Evolutionary conservation across 495 filamentous ascomycete genomes (phyloP).

Genomic region (Sporormia fimetaria): DNA sequence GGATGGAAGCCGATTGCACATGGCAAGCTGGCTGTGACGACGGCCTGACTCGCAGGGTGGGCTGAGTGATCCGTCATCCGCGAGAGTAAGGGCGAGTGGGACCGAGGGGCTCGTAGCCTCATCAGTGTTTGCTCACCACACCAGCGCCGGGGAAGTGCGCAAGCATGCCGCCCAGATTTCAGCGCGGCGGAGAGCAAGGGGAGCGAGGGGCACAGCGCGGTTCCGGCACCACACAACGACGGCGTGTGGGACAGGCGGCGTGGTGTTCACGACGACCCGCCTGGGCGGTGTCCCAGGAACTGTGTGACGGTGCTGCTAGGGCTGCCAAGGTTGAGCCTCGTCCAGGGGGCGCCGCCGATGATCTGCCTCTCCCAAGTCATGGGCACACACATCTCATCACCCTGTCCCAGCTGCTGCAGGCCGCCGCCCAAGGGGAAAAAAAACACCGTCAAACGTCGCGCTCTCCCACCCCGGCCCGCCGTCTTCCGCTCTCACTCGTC

Average conservation of each 20-base stretch:
- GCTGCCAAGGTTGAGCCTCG: neutral
- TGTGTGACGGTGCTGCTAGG: slow-evolving; percentile 7
- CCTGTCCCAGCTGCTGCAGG: slow-evolving; percentile 14
- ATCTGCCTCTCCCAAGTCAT: slow-evolving; percentile 21
- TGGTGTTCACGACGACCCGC: slow-evolving; percentile 5
- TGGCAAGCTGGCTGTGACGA: no score
- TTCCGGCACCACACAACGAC: no score
- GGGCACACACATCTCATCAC: slow-evolving; percentile 15
- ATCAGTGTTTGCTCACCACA: no score
- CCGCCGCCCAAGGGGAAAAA: neutral
- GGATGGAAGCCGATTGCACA: slow-evolving; percentile 7
- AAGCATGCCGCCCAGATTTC: slow-evolving; percentile 12
- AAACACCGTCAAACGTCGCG: slow-evolving; percentile 9
- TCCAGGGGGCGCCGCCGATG: neutral
- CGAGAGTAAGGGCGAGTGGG: no score
- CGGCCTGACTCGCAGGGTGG: slow-evolving; percentile 10
- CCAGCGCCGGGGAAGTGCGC: slow-evolving; percentile 18
- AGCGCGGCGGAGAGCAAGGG: slow-evolving; percentile 4
- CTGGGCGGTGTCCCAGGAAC: no score
- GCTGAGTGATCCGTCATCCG: no score
- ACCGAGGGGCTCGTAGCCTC: no score
- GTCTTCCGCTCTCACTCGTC: no score
- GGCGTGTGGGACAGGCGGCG: slow-evolving; percentile 3
- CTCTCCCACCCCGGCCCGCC: slow-evolving; percentile 19
- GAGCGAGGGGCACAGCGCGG: no score